These are phyloP conservation scores for Alternaria ventricosa DNA, from an alignment of 2,329 filamentous ascomycete genomes.

Conservation along the genomic window DNA sequence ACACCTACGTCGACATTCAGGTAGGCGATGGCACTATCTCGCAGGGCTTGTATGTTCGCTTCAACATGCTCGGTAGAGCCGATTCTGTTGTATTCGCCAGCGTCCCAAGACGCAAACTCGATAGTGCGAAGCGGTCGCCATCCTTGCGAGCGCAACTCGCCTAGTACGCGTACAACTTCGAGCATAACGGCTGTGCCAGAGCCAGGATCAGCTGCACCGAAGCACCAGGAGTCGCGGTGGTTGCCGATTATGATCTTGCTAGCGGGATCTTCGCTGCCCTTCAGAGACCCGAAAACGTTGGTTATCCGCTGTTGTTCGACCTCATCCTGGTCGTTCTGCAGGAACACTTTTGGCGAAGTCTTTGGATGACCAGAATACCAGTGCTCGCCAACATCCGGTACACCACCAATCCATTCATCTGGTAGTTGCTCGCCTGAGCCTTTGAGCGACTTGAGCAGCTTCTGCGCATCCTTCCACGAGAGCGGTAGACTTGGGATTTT, in stretches of 20 bases:
- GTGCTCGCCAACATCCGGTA: constrained; percentile 71
- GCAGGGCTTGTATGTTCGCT: constrained; percentile 75
- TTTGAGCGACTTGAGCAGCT: constrained; percentile 75
- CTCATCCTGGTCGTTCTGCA: constrained; percentile 89
- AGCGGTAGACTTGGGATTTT: constrained; percentile 90
- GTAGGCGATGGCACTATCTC: constrained; percentile 80
- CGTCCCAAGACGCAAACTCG: constrained; percentile 97
- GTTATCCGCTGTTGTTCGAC: constrained; percentile 82
- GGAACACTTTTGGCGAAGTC: constrained; percentile 76
- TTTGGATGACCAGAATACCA: constrained; percentile 82
- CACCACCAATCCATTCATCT: constrained; percentile 75
- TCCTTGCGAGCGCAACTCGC: constrained; percentile 74
- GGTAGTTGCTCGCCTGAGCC: constrained; percentile 75
- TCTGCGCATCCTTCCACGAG: constrained; percentile 86
- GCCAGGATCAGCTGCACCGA: constrained; percentile 84
- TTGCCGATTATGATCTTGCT: constrained; percentile 91
- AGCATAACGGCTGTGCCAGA: constrained; percentile 88
- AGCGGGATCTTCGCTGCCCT: constrained; percentile 80
- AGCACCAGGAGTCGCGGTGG: constrained; percentile 91
- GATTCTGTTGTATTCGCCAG: constrained; percentile 87
- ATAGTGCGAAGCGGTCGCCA: constrained; percentile 95
- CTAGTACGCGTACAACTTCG: constrained; percentile 85
- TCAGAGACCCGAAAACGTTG: constrained; percentile 86
- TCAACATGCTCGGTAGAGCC: constrained; percentile 97
- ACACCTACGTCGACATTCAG: constrained; percentile 90